Conservation (phyloP, 2,329 filamentous ascomycete species). For the Raffaelea ambrosiae region DNA sequence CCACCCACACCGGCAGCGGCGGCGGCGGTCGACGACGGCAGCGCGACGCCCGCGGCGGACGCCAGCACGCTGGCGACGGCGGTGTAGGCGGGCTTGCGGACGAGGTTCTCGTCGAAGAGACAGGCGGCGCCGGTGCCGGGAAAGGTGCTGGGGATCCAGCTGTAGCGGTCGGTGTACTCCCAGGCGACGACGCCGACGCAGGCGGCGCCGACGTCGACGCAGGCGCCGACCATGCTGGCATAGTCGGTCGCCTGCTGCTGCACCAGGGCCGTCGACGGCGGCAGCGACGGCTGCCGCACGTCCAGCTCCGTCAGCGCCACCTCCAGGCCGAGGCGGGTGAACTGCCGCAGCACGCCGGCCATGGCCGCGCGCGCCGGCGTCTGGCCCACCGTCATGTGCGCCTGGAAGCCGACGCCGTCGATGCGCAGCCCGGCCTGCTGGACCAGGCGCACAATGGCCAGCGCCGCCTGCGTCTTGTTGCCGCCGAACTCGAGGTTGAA, state of each 20-base stretch:
- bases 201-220: slow-evolving; percentile 21
- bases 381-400: slow-evolving; percentile 37
- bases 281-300: slow-evolving; percentile 34
- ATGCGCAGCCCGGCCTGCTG: slow-evolving; percentile 31
- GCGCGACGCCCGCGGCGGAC: no score
- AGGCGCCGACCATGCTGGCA: slow-evolving; percentile 26
- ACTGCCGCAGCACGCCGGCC: slow-evolving; percentile 28
- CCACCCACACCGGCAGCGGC: no score
- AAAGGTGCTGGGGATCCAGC: slow-evolving; percentile 25
- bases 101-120: slow-evolving; percentile 26
- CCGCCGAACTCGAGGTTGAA: slow-evolving; percentile 37
- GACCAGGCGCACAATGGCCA: slow-evolving; percentile 22
- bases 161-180: slow-evolving; percentile 29
- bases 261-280: slow-evolving; percentile 29
- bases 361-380: slow-evolving; percentile 29
- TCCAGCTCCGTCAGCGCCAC: slow-evolving; percentile 45
- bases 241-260: slow-evolving; percentile 41
- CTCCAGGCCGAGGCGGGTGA: slow-evolving; percentile 34
- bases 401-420: slow-evolving; percentile 43
- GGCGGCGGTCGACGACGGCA: no score
- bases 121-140: slow-evolving; percentile 30
- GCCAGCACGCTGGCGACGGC: slow-evolving; percentile 21
- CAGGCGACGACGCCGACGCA: slow-evolving; percentile 37
- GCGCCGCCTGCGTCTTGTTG: slow-evolving; percentile 22
- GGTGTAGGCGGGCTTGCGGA: slow-evolving; percentile 31